Conservation (phyloP, 176 grass and related monocot genomes). For the Hordeum vulgare region MorexV3_pseudomolecules_assembly NC_058520.1:518815414-518815913, state of each 20-base stretch:
- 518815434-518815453: neutral
- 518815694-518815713: neutral
- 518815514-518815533: neutral
- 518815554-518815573: neutral
- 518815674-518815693: neutral
- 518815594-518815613: neutral
- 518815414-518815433: neutral
- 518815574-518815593: neutral
- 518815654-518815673: neutral
- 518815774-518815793: neutral
- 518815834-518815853: neutral
- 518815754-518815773: neutral
- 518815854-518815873: neutral
- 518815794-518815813: neutral
- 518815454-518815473: neutral
- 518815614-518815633: neutral
- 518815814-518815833: neutral
- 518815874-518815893: neutral
- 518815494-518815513: neutral
- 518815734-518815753: neutral
- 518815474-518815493: neutral
- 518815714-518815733: neutral
- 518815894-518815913: constrained; percentile 45
- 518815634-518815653: neutral
- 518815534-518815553: neutral